These are phyloP conservation scores for Metschnikowia koreensis DNA, from an alignment of 805 yeast species.

Conservation along the genomic window DNA sequence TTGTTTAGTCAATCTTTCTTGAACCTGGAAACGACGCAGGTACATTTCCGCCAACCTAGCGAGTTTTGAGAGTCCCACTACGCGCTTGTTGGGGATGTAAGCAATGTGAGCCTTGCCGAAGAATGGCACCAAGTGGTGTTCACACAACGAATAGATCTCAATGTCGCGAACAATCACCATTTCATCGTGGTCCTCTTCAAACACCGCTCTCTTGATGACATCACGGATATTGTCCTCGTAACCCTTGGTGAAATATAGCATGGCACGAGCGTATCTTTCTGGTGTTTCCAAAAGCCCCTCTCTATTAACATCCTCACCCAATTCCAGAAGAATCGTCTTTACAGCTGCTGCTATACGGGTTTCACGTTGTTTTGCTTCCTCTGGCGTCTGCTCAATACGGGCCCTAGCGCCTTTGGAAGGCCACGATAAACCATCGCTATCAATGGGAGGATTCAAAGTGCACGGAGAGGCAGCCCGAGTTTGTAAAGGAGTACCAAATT, in stretches of 20 bases:
- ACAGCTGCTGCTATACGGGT: constrained; percentile 83
- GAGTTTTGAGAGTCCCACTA: constrained; percentile 85
- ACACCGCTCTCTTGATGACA: constrained; percentile 91
- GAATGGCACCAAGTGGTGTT: constrained; percentile 97
- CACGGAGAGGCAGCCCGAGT: constrained; percentile 82
- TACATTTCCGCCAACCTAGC: constrained; percentile 98
- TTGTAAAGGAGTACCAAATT: constrained; percentile 55
- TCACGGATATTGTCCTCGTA: constrained; percentile 91
- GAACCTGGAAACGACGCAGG: constrained; percentile 94
- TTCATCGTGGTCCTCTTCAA: constrained; percentile 97
- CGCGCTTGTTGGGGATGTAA: constrained; percentile 93
- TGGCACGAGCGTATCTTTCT: constrained; percentile 92
- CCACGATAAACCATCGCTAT: constrained; percentile 91
- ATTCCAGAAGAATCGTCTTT: constrained; percentile 66
- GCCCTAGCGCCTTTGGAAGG: constrained; percentile 83
- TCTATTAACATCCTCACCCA: constrained; percentile 87
- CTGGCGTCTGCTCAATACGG: constrained; percentile 67
- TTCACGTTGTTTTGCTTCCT: constrained; percentile 65
- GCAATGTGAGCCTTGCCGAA: constrained; percentile 97
- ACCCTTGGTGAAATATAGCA: constrained; percentile 94
- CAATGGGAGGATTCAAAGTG: constrained; percentile 81
- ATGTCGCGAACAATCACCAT: constrained; percentile 98
- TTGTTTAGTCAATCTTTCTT: constrained; percentile 94
- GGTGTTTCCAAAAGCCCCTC: constrained; percentile 95
- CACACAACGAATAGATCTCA: constrained; percentile 88